Percentiles rank a stretch among this genome's conserved stretches.
phyloP scores from a whole-genome alignment of 75 land plant species.

The Cunninghamia lanceolata region DNA sequence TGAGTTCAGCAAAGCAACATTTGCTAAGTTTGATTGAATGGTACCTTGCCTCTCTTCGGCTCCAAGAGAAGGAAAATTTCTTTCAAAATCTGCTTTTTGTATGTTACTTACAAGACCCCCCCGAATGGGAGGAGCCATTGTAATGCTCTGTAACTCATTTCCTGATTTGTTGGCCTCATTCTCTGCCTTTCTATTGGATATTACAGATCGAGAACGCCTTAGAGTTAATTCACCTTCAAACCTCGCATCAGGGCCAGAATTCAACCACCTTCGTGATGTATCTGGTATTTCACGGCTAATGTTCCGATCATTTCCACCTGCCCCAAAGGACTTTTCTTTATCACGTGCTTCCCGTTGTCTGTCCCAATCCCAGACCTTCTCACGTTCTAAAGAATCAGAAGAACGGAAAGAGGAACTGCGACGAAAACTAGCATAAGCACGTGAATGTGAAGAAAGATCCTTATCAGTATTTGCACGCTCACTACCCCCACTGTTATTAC shows the following conservation, averaged over 20 bases:
- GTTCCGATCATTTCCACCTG: slow-evolving; percentile 25
- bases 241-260: slow-evolving; percentile 22
- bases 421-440: slow-evolving; percentile 40
- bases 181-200: slow-evolving; percentile 48
- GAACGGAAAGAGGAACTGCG: slow-evolving; percentile 24
- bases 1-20: slow-evolving; percentile 18
- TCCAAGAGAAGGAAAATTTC: slow-evolving; percentile 88
- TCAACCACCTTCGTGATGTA: slow-evolving; percentile 18
- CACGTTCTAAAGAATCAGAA: slow-evolving; percentile 24
- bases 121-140: slow-evolving; percentile 24
- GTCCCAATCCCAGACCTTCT: slow-evolving; percentile 52
- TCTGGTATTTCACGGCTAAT: slow-evolving; percentile 39
- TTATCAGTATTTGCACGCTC: slow-evolving; percentile 17
- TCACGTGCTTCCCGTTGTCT: slow-evolving; percentile 32
- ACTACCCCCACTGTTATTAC: slow-evolving; percentile 19
- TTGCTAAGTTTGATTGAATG: slow-evolving; percentile 2
- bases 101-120: slow-evolving; percentile 32
- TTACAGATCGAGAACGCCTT: slow-evolving; percentile 55
- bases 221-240: slow-evolving; percentile 39
- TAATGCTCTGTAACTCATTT: slow-evolving; percentile 19
- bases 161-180: slow-evolving; percentile 24
- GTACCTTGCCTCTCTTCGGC: slow-evolving; percentile 57
- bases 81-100: slow-evolving; percentile 66
- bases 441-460: slow-evolving; percentile 21
- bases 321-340: slow-evolving; percentile 38